phyloP scores from a whole-genome alignment of 306 rosid species.

The Acacia melanoxylon region DNA sequence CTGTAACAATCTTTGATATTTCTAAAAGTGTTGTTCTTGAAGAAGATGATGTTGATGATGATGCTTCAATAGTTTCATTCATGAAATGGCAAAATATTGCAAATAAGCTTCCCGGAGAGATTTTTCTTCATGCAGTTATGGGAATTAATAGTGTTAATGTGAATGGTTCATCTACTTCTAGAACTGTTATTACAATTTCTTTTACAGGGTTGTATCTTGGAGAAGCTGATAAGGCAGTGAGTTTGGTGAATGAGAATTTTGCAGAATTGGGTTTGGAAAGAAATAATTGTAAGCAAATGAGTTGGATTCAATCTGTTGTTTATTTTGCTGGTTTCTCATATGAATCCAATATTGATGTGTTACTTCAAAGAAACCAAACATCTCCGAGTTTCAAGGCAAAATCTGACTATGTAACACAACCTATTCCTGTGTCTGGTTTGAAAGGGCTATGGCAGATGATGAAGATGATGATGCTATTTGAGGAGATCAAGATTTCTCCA shows the following conservation, averaged over 20 bases:
- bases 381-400: slow-evolving; percentile 29
- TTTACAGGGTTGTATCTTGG: slow-evolving; percentile 41
- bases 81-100: slow-evolving; percentile 35
- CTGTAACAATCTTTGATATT: slow-evolving; percentile 24
- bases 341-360: slow-evolving; percentile 20
- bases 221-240: slow-evolving; percentile 4
- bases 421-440: slow-evolving; percentile 25
- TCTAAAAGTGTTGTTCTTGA: slow-evolving; percentile 1
- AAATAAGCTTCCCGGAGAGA: slow-evolving; percentile 24
- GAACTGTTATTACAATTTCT: slow-evolving; percentile 3
- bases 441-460: slow-evolving; percentile 33
- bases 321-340: slow-evolving; percentile 7
- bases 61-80: background rate
- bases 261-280: slow-evolving; percentile 30
- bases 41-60: slow-evolving; percentile 10
- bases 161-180: background rate
- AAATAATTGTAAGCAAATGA: slow-evolving; percentile 19
- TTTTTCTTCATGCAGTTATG: slow-evolving; percentile 27
- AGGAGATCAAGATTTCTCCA: background rate
- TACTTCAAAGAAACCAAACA: slow-evolving; percentile 29
- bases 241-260: slow-evolving; percentile 23
- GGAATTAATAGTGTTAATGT: background rate
- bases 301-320: slow-evolving; percentile 37
- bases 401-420: slow-evolving; percentile 37
- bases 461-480: background rate